Percentiles rank a stretch among this genome's conserved stretches.
phyloP scores from a whole-genome alignment of 1,139 yeast species.

The Suhomyces anneliseae region DNA sequence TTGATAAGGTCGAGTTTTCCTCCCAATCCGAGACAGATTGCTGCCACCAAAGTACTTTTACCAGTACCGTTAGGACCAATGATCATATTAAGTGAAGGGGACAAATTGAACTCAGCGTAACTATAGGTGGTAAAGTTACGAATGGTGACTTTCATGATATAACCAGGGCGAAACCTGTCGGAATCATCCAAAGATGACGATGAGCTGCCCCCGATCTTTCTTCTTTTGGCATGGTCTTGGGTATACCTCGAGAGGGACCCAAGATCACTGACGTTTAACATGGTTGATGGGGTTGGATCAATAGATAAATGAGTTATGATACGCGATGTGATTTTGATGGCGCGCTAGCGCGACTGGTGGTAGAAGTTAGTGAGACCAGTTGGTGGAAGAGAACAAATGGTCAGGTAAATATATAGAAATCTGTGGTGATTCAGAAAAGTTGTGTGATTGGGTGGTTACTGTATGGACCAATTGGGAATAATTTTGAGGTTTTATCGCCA shows the following conservation, averaged over 20 bases:
- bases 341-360: not conserved
- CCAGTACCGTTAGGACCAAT: conserved; percentile 99
- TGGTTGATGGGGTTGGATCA: not conserved
- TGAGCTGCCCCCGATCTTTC: not conserved
- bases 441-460: too few species aligned
- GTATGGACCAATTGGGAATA: too few species aligned
- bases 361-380: not conserved
- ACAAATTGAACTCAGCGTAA: conserved; percentile 71
- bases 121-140: conserved; percentile 82
- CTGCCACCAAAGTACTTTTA: conserved; percentile 90
- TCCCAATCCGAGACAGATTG: conserved; percentile 85
- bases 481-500: too few species aligned
- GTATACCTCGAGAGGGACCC: conserved; percentile 9
- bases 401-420: too few species aligned
- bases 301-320: not conserved
- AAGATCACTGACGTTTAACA: conserved; percentile 7
- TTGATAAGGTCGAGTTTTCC: conserved; percentile 80
- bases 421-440: too few species aligned
- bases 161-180: conserved; percentile 52
- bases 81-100: conserved; percentile 87
- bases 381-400: too few species aligned
- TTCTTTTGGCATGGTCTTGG: conserved; percentile 3
- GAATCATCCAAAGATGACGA: not conserved
- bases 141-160: conserved; percentile 64
- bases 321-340: not conserved